Percentiles rank a stretch among this genome's conserved stretches.
phyloP scores from a whole-genome alignment of 139 green algal species.

The Asterochloris sp. region DNA sequence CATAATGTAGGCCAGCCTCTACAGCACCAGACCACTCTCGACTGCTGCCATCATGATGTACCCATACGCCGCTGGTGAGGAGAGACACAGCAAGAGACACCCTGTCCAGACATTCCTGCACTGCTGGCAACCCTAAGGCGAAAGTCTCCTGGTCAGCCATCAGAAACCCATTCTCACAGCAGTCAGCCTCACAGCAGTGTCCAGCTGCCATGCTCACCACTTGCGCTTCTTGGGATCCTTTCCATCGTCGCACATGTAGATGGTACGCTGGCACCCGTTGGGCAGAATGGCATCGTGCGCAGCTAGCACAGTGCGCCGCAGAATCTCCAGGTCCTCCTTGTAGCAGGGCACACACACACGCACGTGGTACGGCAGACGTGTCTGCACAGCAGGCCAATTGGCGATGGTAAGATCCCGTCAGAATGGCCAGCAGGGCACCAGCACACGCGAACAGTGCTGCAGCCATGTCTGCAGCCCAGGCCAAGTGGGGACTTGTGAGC shows the following conservation, averaged over 20 bases:
- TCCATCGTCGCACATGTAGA: conserved; percentile 59
- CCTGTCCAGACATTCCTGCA: too few relatives aligned
- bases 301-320: conserved; percentile 47
- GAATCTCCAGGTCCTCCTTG: conserved; percentile 57
- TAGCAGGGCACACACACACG: conserved; percentile 59
- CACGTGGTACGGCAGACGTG: conserved; percentile 46
- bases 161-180: too few relatives aligned
- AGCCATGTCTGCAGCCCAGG: too few relatives aligned
- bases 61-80: too few relatives aligned
- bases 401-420: not conserved
- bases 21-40: too few relatives aligned
- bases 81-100: too few relatives aligned
- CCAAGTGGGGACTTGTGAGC: too few relatives aligned
- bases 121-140: too few relatives aligned
- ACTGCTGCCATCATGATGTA: too few relatives aligned
- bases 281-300: conserved; percentile 43
- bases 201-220: conserved; percentile 20
- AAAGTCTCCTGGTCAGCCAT: too few relatives aligned
- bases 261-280: conserved; percentile 37
- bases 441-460: not conserved
- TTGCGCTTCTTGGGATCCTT: conserved; percentile 44
- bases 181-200: too few relatives aligned
- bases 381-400: not conserved
- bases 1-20: too few relatives aligned
- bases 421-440: not conserved